Percentiles rank a stretch among this genome's conserved stretches.
phyloP scores from a whole-genome alignment of 176 grass and related monocot genomes.

The Ampelocalamus luodianensis region DNA sequence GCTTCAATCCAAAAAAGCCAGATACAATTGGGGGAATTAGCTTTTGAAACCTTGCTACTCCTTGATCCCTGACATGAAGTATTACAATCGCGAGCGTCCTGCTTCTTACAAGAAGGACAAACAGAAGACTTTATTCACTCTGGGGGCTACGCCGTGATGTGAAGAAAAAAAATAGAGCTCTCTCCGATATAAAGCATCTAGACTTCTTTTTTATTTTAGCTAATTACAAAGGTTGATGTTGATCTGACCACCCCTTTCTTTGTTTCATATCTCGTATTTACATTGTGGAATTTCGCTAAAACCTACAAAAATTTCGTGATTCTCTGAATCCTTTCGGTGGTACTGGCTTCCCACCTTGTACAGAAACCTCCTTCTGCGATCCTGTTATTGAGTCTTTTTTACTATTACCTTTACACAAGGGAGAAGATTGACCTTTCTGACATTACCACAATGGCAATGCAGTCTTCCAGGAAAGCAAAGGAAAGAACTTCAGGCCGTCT shows the following conservation, averaged over 20 bases:
- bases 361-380: slow-evolving; percentile 44
- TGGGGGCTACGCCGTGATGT: not conserved
- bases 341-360: slow-evolving; percentile 76
- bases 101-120: not conserved
- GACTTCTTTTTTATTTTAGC: slow-evolving; percentile 37
- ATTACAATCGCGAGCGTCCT: not conserved
- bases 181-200: slow-evolving; percentile 42
- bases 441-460: slow-evolving; percentile 2
- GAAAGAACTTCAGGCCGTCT: slow-evolving; percentile 13
- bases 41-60: not conserved
- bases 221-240: slow-evolving; percentile 41
- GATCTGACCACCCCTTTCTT: slow-evolving; percentile 17
- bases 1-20: not conserved
- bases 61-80: not conserved
- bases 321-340: slow-evolving; percentile 53
- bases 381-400: slow-evolving; percentile 47
- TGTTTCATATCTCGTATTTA: slow-evolving; percentile 76
- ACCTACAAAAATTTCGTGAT: slow-evolving; percentile 67
- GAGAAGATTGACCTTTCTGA: slow-evolving; percentile 16
- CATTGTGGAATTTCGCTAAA: slow-evolving; percentile 58
- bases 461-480: slow-evolving; percentile 41
- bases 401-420: slow-evolving; percentile 38
- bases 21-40: not conserved
- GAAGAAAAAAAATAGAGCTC: slow-evolving; percentile 34
- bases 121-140: slow-evolving; percentile 17